Evolutionary conservation across 2,329 filamentous ascomycete genomes (phyloP), one percentile per base, ranked within the genome.

Genomic region (Furcasterigmium furcatum): DNA sequence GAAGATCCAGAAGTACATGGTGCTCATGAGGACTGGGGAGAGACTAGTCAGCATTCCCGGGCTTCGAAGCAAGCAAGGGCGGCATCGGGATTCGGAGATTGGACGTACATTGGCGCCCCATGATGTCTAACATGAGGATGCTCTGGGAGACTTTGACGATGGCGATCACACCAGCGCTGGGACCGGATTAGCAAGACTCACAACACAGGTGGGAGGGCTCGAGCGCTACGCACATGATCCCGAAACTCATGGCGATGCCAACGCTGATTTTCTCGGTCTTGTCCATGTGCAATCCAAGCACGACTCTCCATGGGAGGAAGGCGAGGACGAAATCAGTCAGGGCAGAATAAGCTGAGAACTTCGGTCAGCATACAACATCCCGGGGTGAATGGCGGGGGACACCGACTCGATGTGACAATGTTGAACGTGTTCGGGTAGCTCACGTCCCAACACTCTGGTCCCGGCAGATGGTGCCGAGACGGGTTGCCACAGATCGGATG

Each of bases 221-320:
- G 2, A 1, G 4, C n/a, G 7, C 13, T 5, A 8, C 24, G 24
- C 10, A 60, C 58, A 59, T 47, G 38, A 59, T 38, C 2, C 47
- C 49, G 4, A 51, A 38, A 38, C 49, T 51, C 49, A 51, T 50
- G 2, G 60, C 61, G 5, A 62, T 47, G 4, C 55, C 58, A 4
- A 62, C 53, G 12, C 59, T 58, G 2, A 63, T 47, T 44, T 56
- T 57, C 42, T 64, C 61, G 9, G 51, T 46, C 13, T 22, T 56
- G 22, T 44, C 53, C 59, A 63, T 60, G 14, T 58, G 55, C 41
- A 63, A 49, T 7, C 57, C 49, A 47, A 54, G 55, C 3, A 64
- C 56, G 3, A 64, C 35, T 34, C 55, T 55, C 60, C 61, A 64
- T 1, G 61, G 60, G 4, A 64, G 36, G 21, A 55, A 39, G 2